A percentile compares a stretch with the other conserved stretches of the same genome.
Conservation (phyloP, 768 basidiomycete species). For the Phaeotremella skinneri region DNA sequence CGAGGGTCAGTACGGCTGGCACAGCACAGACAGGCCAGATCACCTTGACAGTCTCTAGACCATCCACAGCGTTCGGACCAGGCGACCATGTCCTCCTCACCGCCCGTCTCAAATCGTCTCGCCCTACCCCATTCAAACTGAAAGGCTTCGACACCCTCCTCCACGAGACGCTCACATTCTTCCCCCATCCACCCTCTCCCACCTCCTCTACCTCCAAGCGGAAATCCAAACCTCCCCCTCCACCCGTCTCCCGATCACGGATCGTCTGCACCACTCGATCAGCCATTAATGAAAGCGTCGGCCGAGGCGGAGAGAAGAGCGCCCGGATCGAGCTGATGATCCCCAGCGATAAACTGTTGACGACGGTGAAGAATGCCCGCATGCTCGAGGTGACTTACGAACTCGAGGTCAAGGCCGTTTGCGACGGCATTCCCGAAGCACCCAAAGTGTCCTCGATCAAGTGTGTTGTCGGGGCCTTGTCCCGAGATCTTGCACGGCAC, state of each 20-base stretch:
- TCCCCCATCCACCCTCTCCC: constrained; percentile 58
- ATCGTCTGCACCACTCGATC: constrained; percentile 42
- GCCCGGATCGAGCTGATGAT: constrained; percentile 58
- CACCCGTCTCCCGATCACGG: constrained; percentile 70
- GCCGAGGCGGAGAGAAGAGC: constrained; percentile 69
- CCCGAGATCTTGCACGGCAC: constrained; percentile 33
- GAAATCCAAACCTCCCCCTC: constrained; percentile 14
- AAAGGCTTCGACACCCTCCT: constrained; percentile 80
- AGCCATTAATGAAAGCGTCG: constrained; percentile 68
- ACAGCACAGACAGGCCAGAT: constrained; percentile 74
- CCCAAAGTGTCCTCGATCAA: constrained; percentile 33
- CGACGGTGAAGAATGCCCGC: constrained; percentile 68
- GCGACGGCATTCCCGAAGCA: constrained; percentile 59
- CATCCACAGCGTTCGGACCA: constrained; percentile 77
- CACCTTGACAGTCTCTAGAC: constrained; percentile 71
- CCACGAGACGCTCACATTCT: constrained; percentile 72
- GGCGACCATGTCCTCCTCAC: constrained; percentile 73
- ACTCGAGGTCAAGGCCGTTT: constrained; percentile 70
- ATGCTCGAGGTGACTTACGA: constrained; percentile 77
- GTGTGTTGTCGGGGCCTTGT: constrained; percentile 41
- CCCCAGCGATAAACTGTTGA: constrained; percentile 70
- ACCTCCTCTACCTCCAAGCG: constrained; percentile 51
- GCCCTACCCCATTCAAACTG: constrained; percentile 65
- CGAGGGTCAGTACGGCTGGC: constrained; percentile 44
- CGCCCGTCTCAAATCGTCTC: constrained; percentile 71